Conservation (phyloP, 208 protist species). For the Histomonas meleagridis region DNA sequence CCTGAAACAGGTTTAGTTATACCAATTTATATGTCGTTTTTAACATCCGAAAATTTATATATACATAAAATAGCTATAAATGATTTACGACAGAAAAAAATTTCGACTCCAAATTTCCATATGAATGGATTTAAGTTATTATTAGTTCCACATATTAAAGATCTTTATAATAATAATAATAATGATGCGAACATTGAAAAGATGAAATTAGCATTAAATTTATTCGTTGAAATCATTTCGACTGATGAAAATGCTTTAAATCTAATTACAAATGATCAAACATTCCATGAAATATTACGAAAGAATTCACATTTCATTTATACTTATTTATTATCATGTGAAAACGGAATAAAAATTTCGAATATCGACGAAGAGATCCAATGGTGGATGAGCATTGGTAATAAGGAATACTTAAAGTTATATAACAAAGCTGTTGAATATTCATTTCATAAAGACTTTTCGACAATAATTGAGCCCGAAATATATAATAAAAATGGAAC, state of each 20-base stretch:
- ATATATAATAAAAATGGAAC: too few relatives aligned
- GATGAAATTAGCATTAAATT: too few relatives aligned
- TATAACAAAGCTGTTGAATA: neutral
- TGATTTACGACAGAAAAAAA: neutral
- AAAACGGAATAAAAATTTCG: neutral
- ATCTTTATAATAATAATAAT: too few relatives aligned
- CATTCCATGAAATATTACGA: neutral
- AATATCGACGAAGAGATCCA: neutral
- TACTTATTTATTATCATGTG: neutral
- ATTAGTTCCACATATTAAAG: too few relatives aligned
- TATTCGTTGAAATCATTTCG: neutral
- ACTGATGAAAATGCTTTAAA: neutral
- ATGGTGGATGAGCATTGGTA: neutral
- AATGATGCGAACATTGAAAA: too few relatives aligned
- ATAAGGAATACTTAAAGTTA: neutral
- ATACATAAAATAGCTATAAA: neutral
- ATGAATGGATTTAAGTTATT: neutral
- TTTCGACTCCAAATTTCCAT: neutral
- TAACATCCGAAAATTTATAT: neutral
- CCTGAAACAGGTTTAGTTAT: neutral
- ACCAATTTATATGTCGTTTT: neutral
- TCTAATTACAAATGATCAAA: neutral
- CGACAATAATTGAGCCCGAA: neutral
- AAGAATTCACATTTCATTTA: neutral
- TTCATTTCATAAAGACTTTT: neutral